phyloP scores from a whole-genome alignment of 257 asterid species.

The Primulina tabacum region DNA sequence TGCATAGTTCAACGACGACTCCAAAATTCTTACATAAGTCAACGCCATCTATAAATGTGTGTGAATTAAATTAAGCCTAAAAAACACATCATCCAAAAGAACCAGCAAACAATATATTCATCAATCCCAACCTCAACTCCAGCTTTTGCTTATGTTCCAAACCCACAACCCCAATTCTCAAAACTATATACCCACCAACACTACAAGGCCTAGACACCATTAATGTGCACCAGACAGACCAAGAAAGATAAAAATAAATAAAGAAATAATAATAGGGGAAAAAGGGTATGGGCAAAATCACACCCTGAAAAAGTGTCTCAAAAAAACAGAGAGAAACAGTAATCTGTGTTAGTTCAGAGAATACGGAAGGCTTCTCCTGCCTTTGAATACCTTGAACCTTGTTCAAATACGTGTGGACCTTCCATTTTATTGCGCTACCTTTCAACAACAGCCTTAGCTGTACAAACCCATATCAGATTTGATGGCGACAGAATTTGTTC shows the following conservation, averaged over 20 bases:
- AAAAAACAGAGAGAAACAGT: conserved; percentile 52
- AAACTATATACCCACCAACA: conserved; percentile 58
- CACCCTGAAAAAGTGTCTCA: conserved; percentile 34
- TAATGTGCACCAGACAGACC: conserved; percentile 39
- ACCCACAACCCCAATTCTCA: conserved; percentile 46
- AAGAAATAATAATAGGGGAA: conserved; percentile 34
- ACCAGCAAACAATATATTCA: conserved; percentile 48
- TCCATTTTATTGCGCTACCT: conserved; percentile 61
- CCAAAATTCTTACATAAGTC: conserved; percentile 11
- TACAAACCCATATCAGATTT: conserved; percentile 67
- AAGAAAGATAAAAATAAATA: conserved; percentile 23
- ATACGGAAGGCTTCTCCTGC: conserved; percentile 45
- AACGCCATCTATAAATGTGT: conserved; percentile 7
- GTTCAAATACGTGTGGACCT: conserved; percentile 67
- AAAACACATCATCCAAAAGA: conserved; percentile 46
- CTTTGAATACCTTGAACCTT: conserved; percentile 86
- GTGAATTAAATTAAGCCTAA: neutral
- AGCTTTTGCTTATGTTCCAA: conserved; percentile 44
- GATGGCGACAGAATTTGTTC: conserved; percentile 96
- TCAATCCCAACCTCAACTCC: conserved; percentile 42
- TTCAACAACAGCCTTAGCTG: conserved; percentile 80
- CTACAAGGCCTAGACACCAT: conserved; percentile 73
- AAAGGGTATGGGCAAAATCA: conserved; percentile 69
- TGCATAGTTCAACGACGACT: conserved; percentile 8
- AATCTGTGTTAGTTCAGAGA: conserved; percentile 58